phyloP scores from a whole-genome alignment of 139 green algal genomes.

The Limnomonas spitsbergensis region DNA sequence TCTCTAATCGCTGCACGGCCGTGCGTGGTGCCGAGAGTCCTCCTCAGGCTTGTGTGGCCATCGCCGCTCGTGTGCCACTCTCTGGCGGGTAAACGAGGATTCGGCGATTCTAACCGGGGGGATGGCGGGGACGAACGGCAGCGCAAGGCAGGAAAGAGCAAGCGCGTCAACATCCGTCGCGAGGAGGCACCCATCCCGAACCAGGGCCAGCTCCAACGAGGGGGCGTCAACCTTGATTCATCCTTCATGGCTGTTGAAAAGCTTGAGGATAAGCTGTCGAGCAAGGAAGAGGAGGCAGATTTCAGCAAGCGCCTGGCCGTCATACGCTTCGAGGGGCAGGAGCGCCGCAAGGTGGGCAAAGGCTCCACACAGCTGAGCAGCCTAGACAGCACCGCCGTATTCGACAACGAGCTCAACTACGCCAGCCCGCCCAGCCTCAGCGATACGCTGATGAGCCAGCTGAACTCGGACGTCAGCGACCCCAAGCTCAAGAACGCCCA shows the following conservation, averaged over 20 bases:
- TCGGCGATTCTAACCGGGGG: neutral
- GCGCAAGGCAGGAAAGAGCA: neutral
- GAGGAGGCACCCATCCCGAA: neutral
- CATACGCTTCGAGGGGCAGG: conserved; percentile 32
- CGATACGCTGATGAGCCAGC: conserved; percentile 32
- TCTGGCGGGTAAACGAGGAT: too few species aligned
- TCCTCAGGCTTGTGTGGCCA: too few species aligned
- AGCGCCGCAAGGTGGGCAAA: conserved; percentile 15
- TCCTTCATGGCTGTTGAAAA: neutral
- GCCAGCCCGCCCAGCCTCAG: conserved; percentile 44
- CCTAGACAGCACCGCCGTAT: conserved; percentile 18
- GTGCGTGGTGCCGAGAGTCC: too few species aligned
- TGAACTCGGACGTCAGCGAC: conserved; percentile 45
- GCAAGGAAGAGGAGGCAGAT: conserved; percentile 39
- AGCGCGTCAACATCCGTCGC: neutral
- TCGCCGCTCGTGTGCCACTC: too few species aligned
- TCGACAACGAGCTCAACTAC: conserved; percentile 33
- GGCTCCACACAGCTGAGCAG: neutral
- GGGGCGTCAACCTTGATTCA: neutral
- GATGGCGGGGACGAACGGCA: neutral
- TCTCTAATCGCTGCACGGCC: too few species aligned
- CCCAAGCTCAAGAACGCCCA: conserved; percentile 47
- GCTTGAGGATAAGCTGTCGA: conserved; percentile 9
- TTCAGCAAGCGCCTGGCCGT: conserved; percentile 41
- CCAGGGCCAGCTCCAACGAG: neutral